A percentile compares a stretch with the other conserved stretches of the same genome.
Conservation (phyloP, 345 rosid genomes). For the Trapa bicornis region DNA sequence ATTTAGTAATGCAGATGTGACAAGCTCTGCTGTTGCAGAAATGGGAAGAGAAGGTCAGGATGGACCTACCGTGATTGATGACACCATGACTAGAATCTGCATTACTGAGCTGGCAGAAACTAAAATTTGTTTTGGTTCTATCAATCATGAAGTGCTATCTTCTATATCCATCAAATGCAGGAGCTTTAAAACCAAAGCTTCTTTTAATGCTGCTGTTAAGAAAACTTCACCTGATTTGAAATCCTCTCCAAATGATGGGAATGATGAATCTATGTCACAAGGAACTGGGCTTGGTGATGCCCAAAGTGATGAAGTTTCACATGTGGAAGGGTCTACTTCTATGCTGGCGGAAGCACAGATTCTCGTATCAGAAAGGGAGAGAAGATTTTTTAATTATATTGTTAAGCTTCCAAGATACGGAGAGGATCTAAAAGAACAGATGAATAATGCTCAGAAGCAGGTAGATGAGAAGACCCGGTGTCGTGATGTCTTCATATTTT, state of each 20-base stretch:
- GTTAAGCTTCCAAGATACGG: constrained; percentile 58
- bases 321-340: constrained; percentile 16
- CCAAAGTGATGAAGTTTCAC: constrained; percentile 10
- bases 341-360: constrained; percentile 31
- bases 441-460: constrained; percentile 33
- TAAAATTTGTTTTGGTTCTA: constrained; percentile 9
- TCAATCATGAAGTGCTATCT: constrained; percentile 12
- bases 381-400: constrained; percentile 37
- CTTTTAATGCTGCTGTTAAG: constrained; percentile 2
- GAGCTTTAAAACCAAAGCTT: constrained; percentile 3
- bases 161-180: constrained; percentile 7
- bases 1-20: constrained; percentile 5
- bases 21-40: constrained; percentile 6
- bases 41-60: constrained; percentile 12
- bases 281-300: constrained; percentile 16
- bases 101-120: constrained; percentile 6
- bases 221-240: constrained; percentile 1
- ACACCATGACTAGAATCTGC: constrained; percentile 10
- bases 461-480: constrained; percentile 51
- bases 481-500: constrained; percentile 26
- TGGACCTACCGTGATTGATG: constrained; percentile 13
- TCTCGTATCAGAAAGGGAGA: constrained; percentile 28
- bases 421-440: constrained; percentile 39
- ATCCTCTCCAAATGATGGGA: constrained; percentile 5
- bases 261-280: constrained; percentile 6